phyloP scores from a whole-genome alignment of 148 eudicot genomes.

The Arbutus unedo region DNA sequence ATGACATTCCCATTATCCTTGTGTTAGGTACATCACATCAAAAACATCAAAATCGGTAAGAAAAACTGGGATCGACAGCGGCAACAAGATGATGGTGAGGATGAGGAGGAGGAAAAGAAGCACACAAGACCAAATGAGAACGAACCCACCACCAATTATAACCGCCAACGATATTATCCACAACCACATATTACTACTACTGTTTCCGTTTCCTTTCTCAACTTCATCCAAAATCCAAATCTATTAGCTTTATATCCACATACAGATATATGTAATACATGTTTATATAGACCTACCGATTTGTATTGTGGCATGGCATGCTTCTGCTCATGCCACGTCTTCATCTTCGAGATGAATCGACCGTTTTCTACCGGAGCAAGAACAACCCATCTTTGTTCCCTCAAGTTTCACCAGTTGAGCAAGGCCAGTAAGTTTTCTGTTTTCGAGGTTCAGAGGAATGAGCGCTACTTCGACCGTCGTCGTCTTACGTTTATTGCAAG shows the following conservation, averaged over 20 bases:
- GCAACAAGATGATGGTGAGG: neutral
- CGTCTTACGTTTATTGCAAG: constrained; percentile 43
- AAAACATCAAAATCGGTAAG: neutral
- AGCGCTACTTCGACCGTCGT: constrained; percentile 23
- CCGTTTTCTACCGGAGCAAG: neutral
- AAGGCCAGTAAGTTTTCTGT: constrained; percentile 14
- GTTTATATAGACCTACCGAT: neutral
- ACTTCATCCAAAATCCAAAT: neutral
- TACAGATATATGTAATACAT: neutral
- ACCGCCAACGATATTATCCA: neutral
- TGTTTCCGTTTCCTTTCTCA: neutral
- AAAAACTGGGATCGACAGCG: neutral
- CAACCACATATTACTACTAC: neutral
- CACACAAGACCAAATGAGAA: neutral
- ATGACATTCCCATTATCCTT: neutral
- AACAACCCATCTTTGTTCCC: constrained; percentile 15
- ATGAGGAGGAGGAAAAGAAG: neutral
- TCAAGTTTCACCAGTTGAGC: constrained; percentile 4
- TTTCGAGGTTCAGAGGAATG: constrained; percentile 33
- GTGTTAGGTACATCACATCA: neutral
- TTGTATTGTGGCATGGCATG: constrained; percentile 28
- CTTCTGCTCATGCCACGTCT: constrained; percentile 24
- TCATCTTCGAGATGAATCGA: constrained; percentile 38
- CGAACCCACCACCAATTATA: neutral
- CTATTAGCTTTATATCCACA: neutral